Percentiles rank a stretch among this genome's conserved stretches.
Conservation (phyloP, 306 rosid genomes). For the Cucumis sativus region DNA sequence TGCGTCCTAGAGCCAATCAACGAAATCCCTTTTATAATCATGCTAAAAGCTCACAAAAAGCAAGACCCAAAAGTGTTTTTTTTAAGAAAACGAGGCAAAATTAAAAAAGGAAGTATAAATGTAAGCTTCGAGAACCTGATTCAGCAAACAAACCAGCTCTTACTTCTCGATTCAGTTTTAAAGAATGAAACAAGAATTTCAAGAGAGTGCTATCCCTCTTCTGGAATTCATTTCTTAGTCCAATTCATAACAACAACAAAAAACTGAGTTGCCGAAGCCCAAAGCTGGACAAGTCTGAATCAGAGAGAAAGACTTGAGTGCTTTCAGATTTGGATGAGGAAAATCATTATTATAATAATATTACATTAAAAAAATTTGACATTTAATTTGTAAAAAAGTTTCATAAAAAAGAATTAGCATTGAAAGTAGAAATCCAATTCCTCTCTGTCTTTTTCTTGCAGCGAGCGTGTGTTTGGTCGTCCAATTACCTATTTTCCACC, state of each 20-base stretch:
- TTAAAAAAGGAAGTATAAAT: neutral
- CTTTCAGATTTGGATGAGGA: slow-evolving; percentile 31
- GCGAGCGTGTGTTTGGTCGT: slow-evolving; percentile 7
- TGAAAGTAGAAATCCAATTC: neutral
- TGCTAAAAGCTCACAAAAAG: slow-evolving; percentile 8
- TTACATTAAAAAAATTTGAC: neutral
- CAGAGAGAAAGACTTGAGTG: slow-evolving; percentile 7
- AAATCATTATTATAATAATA: neutral
- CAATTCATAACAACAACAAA: neutral
- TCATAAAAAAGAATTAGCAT: neutral
- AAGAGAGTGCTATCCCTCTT: neutral
- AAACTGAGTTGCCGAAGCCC: neutral
- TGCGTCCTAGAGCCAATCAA: slow-evolving; percentile 28
- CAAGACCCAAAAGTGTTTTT: slow-evolving; percentile 6
- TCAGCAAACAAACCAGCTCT: neutral
- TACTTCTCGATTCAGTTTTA: neutral
- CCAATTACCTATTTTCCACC: slow-evolving; percentile 32
- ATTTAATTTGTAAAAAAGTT: neutral
- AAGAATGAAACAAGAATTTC: neutral
- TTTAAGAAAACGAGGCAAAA: neutral
- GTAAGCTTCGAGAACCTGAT: neutral
- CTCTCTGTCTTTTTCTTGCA: neutral
- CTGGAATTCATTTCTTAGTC: neutral
- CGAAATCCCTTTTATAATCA: slow-evolving; percentile 16
- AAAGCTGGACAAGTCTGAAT: slow-evolving; percentile 24